Evolutionary conservation across 192 early-diverging fungal species (phyloP), one percentile per base, ranked within the genome.

Genomic region (Backusella sp.): DNA sequence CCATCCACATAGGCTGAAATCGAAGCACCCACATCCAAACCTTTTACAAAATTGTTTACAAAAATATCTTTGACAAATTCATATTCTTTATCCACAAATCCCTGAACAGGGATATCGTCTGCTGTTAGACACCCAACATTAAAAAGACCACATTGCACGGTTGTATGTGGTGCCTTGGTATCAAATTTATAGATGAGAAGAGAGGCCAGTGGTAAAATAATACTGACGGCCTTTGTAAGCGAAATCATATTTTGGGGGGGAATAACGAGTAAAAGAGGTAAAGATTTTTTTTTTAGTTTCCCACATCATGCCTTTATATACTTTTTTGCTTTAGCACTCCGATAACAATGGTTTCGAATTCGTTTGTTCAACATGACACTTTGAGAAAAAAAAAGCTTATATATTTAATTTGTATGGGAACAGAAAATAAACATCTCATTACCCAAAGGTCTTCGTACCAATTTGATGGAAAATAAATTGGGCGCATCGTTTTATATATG

Each of bases 21-120:
- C 0, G 76, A 71, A 12, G 87, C 85, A 4, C 88, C 88, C n/a
- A 88, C 34, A 70, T 87, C 87, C 37, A 87, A 86, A 23, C 88
- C 89, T 77, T 73, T 67, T 4, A 21, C 32, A 52, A 84, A 78
- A 19, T 68, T 72, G 2, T 74, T 73, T 17, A 37, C 26, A 56
- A 79, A 74, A 12, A 68, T 46, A 68, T 53, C 37, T 6, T 65
- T 23, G 2, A 74, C 49, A 15, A 68, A 34, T 0, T 30, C 23
- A 62, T 62, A 79, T 21, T 79, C 67, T 11, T 66, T 44, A 7
- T 73, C 44, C 4, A 74, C 73, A 66, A 32, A 79, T 12, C 77
- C 77, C 3, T 66, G 42, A 0, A 75, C 21, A 0, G 74, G 74
- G 0, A 68, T 65, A 21, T 39, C 30, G 3, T 28, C 9, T 11